Conservation (phyloP, 179 eudicot species). For the Patellifolia procumbens region DNA sequence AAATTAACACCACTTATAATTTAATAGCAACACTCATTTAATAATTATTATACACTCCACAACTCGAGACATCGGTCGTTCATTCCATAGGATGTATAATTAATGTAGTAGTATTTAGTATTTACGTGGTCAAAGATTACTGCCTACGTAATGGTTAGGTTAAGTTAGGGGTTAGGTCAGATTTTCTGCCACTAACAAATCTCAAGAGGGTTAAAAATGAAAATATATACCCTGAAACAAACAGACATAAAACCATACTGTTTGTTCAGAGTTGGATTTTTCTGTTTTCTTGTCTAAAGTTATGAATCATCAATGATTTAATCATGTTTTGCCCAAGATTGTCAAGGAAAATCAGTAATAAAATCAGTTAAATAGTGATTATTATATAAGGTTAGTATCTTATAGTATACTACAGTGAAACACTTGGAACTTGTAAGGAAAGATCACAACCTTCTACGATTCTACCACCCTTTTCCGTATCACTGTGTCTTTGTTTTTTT, state of each 20-base stretch:
- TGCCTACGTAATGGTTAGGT: conserved; percentile 15
- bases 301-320: conserved; percentile 21
- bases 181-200: conserved; percentile 27
- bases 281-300: conserved; percentile 33
- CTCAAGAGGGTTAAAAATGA: neutral
- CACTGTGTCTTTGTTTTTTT: neutral
- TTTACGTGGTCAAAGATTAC: conserved; percentile 17
- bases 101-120: neutral
- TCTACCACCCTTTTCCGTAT: neutral
- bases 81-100: too few relatives aligned
- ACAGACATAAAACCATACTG: conserved; percentile 36
- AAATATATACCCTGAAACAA: neutral
- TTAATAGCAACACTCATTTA: too few relatives aligned
- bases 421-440: neutral
- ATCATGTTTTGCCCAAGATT: conserved; percentile 22
- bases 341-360: neutral
- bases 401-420: neutral
- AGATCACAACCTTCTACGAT: neutral
- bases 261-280: conserved; percentile 32
- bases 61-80: too few relatives aligned
- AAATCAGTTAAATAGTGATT: neutral
- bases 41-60: too few relatives aligned
- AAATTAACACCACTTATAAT: too few relatives aligned
- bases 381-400: neutral
- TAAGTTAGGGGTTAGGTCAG: conserved; percentile 26